Conservation (phyloP, 139 green algal genomes). For the Picochlorum costavermella region DNA sequence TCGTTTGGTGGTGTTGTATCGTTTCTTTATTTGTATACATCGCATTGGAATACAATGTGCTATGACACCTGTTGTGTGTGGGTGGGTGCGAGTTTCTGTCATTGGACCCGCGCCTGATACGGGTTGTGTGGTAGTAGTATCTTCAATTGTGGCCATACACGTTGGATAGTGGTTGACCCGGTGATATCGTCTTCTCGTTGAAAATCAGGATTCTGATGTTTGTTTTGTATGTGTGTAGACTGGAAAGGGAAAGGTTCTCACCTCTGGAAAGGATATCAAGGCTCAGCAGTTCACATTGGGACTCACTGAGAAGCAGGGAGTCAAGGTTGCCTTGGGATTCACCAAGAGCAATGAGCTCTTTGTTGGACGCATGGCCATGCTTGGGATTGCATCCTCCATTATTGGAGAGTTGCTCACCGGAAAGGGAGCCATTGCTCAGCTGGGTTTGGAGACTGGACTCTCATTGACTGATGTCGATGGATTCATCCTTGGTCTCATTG, state of each 20-base stretch:
- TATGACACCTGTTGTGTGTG: too few species aligned
- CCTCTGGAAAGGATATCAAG: slow-evolving; percentile 3
- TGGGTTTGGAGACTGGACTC: slow-evolving; percentile 50
- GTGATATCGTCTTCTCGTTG: too few species aligned
- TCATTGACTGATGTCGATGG: slow-evolving; percentile 44
- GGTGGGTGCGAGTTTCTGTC: too few species aligned
- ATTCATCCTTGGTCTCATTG: slow-evolving; percentile 48
- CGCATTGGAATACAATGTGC: too few species aligned
- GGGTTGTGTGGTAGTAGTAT: too few species aligned
- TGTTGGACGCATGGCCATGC: slow-evolving; percentile 65
- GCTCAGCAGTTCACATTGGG: neutral
- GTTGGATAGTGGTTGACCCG: too few species aligned
- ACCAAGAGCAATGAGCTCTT: slow-evolving; percentile 75
- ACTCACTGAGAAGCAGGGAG: slow-evolving; percentile 9
- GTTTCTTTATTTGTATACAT: too few species aligned
- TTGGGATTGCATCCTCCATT: slow-evolving; percentile 52
- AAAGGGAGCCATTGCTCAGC: slow-evolving; percentile 57
- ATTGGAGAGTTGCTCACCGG: slow-evolving; percentile 59
- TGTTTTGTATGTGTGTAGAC: neutral
- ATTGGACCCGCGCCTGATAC: too few species aligned
- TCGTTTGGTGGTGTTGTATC: too few species aligned
- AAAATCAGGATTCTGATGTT: neutral
- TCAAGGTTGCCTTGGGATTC: slow-evolving; percentile 37
- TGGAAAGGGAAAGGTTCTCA: slow-evolving; percentile 4
- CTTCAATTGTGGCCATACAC: too few species aligned